phyloP scores from a whole-genome alignment of 2,329 filamentous ascomycete species.

The Fusarium beomiforme region DNA sequence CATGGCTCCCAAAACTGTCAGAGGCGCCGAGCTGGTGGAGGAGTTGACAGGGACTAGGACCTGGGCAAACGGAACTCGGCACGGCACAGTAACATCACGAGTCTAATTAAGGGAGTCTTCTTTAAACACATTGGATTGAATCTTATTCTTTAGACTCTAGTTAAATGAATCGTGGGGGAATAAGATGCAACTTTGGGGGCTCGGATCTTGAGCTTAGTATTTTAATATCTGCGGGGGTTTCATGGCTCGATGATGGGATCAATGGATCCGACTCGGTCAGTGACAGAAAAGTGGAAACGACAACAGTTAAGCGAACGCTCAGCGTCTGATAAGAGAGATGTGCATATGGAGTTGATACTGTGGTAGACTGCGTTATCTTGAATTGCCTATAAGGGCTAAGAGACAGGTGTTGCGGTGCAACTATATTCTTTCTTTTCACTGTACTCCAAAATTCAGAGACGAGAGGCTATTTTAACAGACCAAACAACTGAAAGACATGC shows the following conservation, averaged over 20 bases:
- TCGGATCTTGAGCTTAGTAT: background rate
- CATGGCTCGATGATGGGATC: background rate
- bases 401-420: background rate
- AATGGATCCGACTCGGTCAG: background rate
- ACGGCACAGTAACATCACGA: slow-evolving; percentile 17
- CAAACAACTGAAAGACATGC: background rate
- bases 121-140: slow-evolving; percentile 6
- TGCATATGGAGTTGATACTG: background rate
- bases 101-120: slow-evolving; percentile 6
- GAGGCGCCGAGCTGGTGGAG: slow-evolving; percentile 33
- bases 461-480: background rate
- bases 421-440: background rate
- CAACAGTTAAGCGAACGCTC: slow-evolving; percentile 7
- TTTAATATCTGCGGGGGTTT: slow-evolving; percentile 24
- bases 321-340: slow-evolving; percentile 10
- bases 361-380: background rate
- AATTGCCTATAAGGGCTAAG: background rate
- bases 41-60: slow-evolving; percentile 13
- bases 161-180: slow-evolving; percentile 24
- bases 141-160: background rate
- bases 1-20: slow-evolving; percentile 26
- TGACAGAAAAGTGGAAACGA: slow-evolving; percentile 8
- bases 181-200: slow-evolving; percentile 27
- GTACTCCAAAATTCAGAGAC: background rate
- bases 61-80: slow-evolving; percentile 36